phyloP scores from a whole-genome alignment of 2,329 filamentous ascomycete genomes.

The Grosmannia penicillata region DNA sequence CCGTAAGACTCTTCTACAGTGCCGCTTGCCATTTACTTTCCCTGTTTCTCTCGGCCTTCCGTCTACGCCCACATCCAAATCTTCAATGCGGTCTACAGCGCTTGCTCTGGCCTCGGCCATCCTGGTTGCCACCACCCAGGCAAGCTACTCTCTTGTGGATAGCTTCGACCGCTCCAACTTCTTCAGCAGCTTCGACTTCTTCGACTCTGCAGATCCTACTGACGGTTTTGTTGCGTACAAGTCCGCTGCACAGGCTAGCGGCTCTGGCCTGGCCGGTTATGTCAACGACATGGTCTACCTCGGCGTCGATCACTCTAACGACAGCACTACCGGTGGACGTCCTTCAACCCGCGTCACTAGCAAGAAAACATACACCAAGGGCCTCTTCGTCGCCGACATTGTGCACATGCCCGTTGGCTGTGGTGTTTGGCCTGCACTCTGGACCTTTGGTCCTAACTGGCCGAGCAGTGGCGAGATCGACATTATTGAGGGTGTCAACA shows the following conservation, averaged over 20 bases:
- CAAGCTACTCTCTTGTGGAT: conserved; percentile 30
- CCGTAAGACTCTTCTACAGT: too few species aligned
- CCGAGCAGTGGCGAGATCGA: conserved; percentile 61
- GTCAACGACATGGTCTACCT: conserved; percentile 45
- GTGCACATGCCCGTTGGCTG: conserved; percentile 64
- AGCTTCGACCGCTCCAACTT: conserved; percentile 38
- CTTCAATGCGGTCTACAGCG: conserved; percentile 3
- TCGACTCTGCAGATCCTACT: conserved; percentile 49
- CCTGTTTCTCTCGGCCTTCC: too few species aligned
- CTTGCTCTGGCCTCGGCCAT: conserved; percentile 1
- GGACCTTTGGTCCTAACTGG: conserved; percentile 55
- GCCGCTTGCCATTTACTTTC: too few species aligned
- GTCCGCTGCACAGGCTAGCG: conserved; percentile 39
- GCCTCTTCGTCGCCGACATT: conserved; percentile 60
- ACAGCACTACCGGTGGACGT: conserved; percentile 43
- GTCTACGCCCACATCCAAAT: not conserved
- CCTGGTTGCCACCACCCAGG: conserved; percentile 11
- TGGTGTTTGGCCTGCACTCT: conserved; percentile 65
- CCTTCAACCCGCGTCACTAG: conserved; percentile 56
- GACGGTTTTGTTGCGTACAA: conserved; percentile 61
- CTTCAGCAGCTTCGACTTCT: conserved; percentile 42
- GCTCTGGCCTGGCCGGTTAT: conserved; percentile 42
- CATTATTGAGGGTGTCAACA: conserved; percentile 65
- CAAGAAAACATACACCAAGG: conserved; percentile 49
- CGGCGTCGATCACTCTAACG: conserved; percentile 50